Base-by-base conservation (phyloP, 257 asterid species). In the Solanum chmielewskii region DNA sequence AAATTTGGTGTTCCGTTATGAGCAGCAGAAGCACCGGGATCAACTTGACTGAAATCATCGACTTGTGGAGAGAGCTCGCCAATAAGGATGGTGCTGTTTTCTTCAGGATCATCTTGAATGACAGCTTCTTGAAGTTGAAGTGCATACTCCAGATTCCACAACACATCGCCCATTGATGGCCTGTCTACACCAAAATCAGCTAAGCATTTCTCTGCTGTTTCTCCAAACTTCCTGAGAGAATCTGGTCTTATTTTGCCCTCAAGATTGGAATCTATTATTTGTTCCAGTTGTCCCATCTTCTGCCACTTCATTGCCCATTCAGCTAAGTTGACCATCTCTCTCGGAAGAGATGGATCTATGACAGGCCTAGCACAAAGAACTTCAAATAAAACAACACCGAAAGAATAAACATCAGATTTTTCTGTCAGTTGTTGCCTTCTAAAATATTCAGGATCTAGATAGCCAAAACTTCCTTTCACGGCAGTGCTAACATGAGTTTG, bases 401-500 rank as follows among this genome's bases (percentile, higher is more conserved):
- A 93, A 1, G 98, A 95, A 86, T 93, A 95, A 23, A 95, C 96
- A 77, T 95, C 98, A 2, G 98, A 94, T 87, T 95, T 95, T 73
- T 95, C 98, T 2, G 98, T 95, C 78, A 95, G 88, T 70, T 94
- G 98, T 71, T 95, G 98, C 91, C 97, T 92, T 90, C 98, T 94
- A 91, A 93, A 95, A 82, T 95, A 95, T 85, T 95, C 98, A 1
- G 98, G 98, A 87, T 95, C 97, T 16, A 95, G 92, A 89, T 95
- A 95, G 27, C 98, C 98, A 62, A 94, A 95, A 84, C 98, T 95
- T 35, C 97, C 98, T 86, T 95, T 95, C 37, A 95, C 98, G 0
- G 97, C 98, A 2, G 98, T 95, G 86, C 98, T 95, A 8, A 95
- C 98, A 37, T 95, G 98, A 23, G 98, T 95, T 89, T 95, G 97